Evolutionary conservation across 306 rosid species (phyloP).

Genomic region (Corylus americana): DNA sequence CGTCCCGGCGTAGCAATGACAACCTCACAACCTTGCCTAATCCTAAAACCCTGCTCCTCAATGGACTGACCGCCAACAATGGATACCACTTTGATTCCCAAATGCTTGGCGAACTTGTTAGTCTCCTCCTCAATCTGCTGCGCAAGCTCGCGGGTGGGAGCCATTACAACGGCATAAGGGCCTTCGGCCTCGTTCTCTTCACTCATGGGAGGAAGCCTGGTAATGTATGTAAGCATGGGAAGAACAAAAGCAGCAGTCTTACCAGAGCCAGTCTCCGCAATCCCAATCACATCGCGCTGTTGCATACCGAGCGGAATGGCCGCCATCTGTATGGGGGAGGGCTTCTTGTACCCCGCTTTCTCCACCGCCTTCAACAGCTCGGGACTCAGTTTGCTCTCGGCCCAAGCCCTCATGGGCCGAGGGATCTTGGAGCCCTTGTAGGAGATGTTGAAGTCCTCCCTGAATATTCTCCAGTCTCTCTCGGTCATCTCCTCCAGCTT

Average conservation of each 20-base stretch:
- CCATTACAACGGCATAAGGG: conserved; percentile 94
- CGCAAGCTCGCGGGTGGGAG: conserved; percentile 92
- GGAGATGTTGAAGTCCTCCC: conserved; percentile 83
- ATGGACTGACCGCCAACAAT: conserved; percentile 95
- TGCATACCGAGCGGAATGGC: conserved; percentile 85
- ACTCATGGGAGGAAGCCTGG: conserved; percentile 78
- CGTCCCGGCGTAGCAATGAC: conserved; percentile 96
- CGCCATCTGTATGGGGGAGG: conserved; percentile 95
- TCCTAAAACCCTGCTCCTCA: conserved; percentile 90
- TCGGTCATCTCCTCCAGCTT: conserved; percentile 88
- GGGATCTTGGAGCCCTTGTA: conserved; percentile 87
- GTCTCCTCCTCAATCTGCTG: conserved; percentile 96
- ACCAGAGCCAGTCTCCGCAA: conserved; percentile 93
- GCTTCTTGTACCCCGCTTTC: conserved; percentile 86
- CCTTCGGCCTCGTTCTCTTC: conserved; percentile 95
- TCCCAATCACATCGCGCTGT: conserved; percentile 85
- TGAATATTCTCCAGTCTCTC: conserved; percentile 86
- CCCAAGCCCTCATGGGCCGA: conserved; percentile 82
- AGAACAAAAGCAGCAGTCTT: conserved; percentile 94
- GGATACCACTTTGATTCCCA: conserved; percentile 84
- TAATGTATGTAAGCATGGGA: conserved; percentile 86
- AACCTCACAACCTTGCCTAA: conserved; percentile 87
- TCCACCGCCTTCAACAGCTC: conserved; percentile 80
- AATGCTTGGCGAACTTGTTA: conserved; percentile 70
- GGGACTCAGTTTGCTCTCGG: conserved; percentile 61